Base-by-base conservation (phyloP, 179 eudicot species). In the Sideroxylon spinosum region DNA sequence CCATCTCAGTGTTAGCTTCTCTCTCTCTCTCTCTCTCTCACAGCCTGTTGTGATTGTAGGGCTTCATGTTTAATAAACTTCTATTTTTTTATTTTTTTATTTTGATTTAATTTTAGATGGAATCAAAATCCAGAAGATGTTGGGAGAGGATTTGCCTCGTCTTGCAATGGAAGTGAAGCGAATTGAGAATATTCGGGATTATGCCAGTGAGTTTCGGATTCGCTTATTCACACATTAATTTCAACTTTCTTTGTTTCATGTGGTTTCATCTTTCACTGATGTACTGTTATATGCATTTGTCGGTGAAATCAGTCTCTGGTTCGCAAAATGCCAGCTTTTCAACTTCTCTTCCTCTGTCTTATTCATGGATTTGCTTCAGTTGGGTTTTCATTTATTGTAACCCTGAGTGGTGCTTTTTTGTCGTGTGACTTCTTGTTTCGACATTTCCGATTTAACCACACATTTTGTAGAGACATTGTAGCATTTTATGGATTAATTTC, bases 31-130 rank as follows among this genome's bases (percentile, higher is more conserved):
- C 25, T 61, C 25, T 32, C 17, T 9, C 19, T 17, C 2, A 74
- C 23, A 59, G 8, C 25, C 0, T 70, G 22, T 20, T 56, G 32
- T 3, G 44, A 37, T 37, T n/a, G n/a, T n/a, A n/a, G 5, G 44
- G 44, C 44, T 37, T 37, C 44, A 37, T 37, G 44, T 3, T 37
- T 37, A 37, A 37, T 37, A 1, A 37, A 37, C 44, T 37, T 37
- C n/a, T 65, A 68, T 9, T 70, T 26, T 23, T 23, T 68, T 55
- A 71, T 16, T 44, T 62, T 50, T 63, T 56, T 25, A 63, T 57
- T 6, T 59, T n/a, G n/a, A n/a, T n/a, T n/a, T n/a, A 67, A 12
- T 46, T 77, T 77, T 74, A 88, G 89, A 82, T 86, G 89, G 78
- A n/a, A 72, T 78, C 77, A 79, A 55, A 52, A 17, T 80, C 69